Evolutionary conservation across 345 rosid species (phyloP).

Genomic region (Erucastrum elatum): DNA sequence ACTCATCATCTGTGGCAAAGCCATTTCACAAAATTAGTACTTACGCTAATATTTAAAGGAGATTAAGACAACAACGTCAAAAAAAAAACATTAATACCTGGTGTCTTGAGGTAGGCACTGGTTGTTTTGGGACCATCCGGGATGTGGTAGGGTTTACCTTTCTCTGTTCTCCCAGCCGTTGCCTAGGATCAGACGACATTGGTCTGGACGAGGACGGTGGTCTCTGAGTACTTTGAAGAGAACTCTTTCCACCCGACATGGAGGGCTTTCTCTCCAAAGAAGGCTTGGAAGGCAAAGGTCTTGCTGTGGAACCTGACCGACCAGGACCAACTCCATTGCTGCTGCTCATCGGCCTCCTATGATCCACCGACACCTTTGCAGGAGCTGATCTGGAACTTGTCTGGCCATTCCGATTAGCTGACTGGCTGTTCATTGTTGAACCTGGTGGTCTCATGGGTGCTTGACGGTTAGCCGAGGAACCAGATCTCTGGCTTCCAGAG

Average conservation of each 20-base stretch:
- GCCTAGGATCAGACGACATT: slow-evolving; percentile 48
- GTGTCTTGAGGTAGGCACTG: slow-evolving; percentile 46
- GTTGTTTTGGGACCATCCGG: slow-evolving; percentile 47
- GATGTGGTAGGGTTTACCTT: slow-evolving; percentile 45
- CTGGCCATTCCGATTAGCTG: slow-evolving; percentile 41
- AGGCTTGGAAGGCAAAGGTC: slow-evolving; percentile 46
- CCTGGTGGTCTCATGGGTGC: slow-evolving; percentile 30
- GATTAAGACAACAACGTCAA: background rate
- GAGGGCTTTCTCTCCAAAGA: slow-evolving; percentile 49
- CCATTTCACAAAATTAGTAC: background rate
- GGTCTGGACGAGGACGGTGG: slow-evolving; percentile 47
- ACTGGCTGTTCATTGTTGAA: slow-evolving; percentile 41
- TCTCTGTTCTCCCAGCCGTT: slow-evolving; percentile 49
- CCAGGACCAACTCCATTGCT: slow-evolving; percentile 55
- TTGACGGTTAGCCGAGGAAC: slow-evolving; percentile 30
- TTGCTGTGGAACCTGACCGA: slow-evolving; percentile 46
- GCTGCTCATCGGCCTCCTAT: slow-evolving; percentile 50
- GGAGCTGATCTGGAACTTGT: slow-evolving; percentile 46
- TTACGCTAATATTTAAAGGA: background rate
- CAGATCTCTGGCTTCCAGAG: slow-evolving; percentile 29
- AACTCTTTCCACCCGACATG: slow-evolving; percentile 41
- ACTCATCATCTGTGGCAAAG: slow-evolving; percentile 43
- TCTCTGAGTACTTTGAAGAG: slow-evolving; percentile 41
- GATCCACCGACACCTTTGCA: slow-evolving; percentile 41
- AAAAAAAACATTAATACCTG: slow-evolving; percentile 39